Base-by-base conservation (phyloP, 805 yeast species). In the Lipomyces yamadae region DNA sequence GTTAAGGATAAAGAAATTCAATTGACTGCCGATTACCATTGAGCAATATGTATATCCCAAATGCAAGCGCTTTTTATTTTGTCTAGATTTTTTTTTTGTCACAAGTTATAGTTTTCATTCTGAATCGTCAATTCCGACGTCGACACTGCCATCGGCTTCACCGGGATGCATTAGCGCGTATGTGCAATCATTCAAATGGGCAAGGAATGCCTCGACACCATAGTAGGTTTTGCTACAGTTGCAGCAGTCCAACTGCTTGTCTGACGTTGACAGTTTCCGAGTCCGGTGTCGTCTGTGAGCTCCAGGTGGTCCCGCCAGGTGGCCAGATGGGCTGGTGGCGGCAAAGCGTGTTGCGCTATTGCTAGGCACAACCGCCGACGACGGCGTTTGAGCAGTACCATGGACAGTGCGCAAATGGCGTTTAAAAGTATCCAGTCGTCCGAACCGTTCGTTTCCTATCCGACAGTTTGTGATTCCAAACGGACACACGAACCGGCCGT, bases 131-230 rank as follows among this genome's bases (percentile, higher is more conserved):
- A 29, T 52, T 18, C 55, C 55, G 3, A 35, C 13, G 18, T 57
- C 50, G 13, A 29, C 60, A 39, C 32, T 34, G 37, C n/a, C 67
- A 5, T 55, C 58, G 29, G 48, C 48, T 32, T 65, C 70, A 10
- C 54, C 66, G 3, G 69, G 66, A 56, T 65, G 70, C 69, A 65
- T 67, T 13, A 67, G 18, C 18, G 66, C 66, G 58, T 65, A 67
- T n/a, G 70, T 67, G 39, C 70, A 67, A 24, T 65, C 70, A 32
- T 67, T 67, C 56, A 67, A 35, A 48, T 67, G 69, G 8, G 42
- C 64, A 18, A 59, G 42, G 33, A 67, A 67, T 37, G 56, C 42
- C 34, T 58, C 69, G 8, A 65, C 69, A 33, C 62, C 70, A 10
- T 15, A 37, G 48, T 62, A 67, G 1, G 33, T 13, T 32, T 42